phyloP scores from a whole-genome alignment of 1,284 basidiomycete genomes.

The Melampsora larici-populina region DNA sequence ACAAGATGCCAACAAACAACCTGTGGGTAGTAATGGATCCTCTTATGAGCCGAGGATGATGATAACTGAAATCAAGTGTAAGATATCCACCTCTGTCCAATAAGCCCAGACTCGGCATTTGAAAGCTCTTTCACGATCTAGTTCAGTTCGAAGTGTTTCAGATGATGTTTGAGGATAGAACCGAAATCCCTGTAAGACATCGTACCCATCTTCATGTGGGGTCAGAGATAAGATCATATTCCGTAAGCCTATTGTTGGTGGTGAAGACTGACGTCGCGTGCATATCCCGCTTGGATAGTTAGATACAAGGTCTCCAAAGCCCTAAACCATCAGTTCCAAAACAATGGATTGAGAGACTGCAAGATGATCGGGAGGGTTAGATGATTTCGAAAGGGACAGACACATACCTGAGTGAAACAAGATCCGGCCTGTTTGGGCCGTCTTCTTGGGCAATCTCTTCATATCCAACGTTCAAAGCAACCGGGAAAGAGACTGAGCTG shows the following conservation, averaged over 20 bases:
- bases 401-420: conserved; percentile 27
- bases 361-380: neutral
- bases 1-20: conserved; percentile 40
- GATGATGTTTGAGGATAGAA: conserved; percentile 26
- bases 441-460: conserved; percentile 30
- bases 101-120: conserved; percentile 40
- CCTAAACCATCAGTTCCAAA: conserved; percentile 1
- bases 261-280: conserved; percentile 27
- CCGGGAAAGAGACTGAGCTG: conserved; percentile 30
- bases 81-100: conserved; percentile 38
- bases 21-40: neutral
- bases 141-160: conserved; percentile 15
- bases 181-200: conserved; percentile 25
- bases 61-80: neutral
- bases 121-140: conserved; percentile 19
- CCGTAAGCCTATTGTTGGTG: neutral
- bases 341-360: neutral
- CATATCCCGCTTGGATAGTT: conserved; percentile 30
- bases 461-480: conserved; percentile 39
- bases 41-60: neutral
- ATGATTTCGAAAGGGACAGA: neutral
- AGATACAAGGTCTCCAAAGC: conserved; percentile 36
- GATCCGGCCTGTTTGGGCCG: conserved; percentile 19
- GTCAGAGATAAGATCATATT: neutral
- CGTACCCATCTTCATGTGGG: neutral